Base-by-base conservation (phyloP, 768 basidiomycete species). In the Antrodiella citrinella region DNA sequence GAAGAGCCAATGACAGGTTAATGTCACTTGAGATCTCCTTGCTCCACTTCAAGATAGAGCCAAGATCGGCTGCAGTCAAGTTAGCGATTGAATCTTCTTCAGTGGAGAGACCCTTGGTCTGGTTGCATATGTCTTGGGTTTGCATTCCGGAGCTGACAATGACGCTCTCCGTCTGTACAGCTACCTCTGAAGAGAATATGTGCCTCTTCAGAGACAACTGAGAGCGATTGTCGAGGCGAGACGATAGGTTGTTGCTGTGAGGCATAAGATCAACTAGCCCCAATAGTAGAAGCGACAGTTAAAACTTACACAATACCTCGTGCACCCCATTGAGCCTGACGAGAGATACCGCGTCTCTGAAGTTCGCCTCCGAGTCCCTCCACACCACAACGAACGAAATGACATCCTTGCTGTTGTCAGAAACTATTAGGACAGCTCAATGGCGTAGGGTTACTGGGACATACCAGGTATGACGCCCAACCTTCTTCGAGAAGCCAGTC, bases 401-500 rank as follows among this genome's bases (percentile, higher is more conserved):
- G 83, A 12, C 74, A 74, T 3, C 85, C 85, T 81, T 86, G 80
- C 81, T 84, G 48, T n/a, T n/a, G n/a, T 25, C 56, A 19, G 11
- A 12, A 49, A 24, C 9, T 20, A 45, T 15, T 9, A 19, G 11
- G 21, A 2, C 9, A 3, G 13, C 18, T 38, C 23, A 0, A 22
- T 24, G n/a, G 11, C 13, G n/a, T 22, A 40, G 52, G 63, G 1
- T 15, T n/a, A 15, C 4, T 1, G 25, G 19, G 10, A 56, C 61
- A 42, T 44, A 84, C 82, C 57, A 87, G 65, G 57, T 75, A 86
- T 23, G 84, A 64, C 15, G 73, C 80, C 77, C 78, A 82, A 5
- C 80, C 85, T 63, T 86, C 84, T 62, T 88, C 85, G 46, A 82
- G 68, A 5, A 79, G 62, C 84, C 84, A 88, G 51, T 82, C 80